These are phyloP conservation scores for Rhizopus sp. DNA, from an alignment of 371 early-diverging fungal genomes.

Conservation along the genomic window DNA sequence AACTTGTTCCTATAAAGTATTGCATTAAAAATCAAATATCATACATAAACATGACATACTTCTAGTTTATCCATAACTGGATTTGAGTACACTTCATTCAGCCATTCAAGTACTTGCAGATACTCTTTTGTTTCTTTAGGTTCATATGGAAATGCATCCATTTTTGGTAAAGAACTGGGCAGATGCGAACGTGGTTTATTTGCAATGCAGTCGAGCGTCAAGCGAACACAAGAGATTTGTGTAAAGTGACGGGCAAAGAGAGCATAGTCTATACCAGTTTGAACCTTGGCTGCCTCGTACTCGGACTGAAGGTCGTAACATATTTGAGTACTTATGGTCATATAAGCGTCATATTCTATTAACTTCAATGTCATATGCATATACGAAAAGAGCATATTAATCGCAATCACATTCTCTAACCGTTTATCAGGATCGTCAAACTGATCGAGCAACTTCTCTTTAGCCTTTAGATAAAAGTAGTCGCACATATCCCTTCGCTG, in stretches of 20 bases:
- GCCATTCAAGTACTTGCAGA: constrained; percentile 5
- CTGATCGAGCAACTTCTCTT: constrained; percentile 17
- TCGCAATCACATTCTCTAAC: constrained; percentile 18
- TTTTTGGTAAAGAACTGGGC: not conserved
- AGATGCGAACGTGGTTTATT: not conserved
- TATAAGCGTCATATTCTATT: constrained; percentile 6
- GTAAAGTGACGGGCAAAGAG: constrained; percentile 8
- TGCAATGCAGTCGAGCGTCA: constrained; percentile 4
- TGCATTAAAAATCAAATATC: not conserved
- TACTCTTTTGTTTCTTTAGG: not conserved
- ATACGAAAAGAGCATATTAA: constrained; percentile 13
- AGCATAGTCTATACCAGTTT: constrained; percentile 1
- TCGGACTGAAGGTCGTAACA: constrained; percentile 10
- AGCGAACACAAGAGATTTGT: not conserved
- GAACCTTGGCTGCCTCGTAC: not conserved
- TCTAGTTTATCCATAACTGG: constrained; percentile 6
- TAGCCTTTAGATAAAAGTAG: no score
- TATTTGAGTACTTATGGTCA: constrained; percentile 14
- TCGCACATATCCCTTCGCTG: no score
- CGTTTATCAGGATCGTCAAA: constrained; percentile 21
- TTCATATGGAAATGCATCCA: constrained; percentile 12
- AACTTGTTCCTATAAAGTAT: constrained; percentile 4
- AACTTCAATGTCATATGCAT: constrained; percentile 13
- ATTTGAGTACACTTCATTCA: constrained; percentile 4
- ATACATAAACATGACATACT: constrained; percentile 2